Evolutionary conservation across 371 early-diverging fungal genomes (phyloP), one percentile per base, ranked within the genome.

Genomic region (Smittium culicis): DNA sequence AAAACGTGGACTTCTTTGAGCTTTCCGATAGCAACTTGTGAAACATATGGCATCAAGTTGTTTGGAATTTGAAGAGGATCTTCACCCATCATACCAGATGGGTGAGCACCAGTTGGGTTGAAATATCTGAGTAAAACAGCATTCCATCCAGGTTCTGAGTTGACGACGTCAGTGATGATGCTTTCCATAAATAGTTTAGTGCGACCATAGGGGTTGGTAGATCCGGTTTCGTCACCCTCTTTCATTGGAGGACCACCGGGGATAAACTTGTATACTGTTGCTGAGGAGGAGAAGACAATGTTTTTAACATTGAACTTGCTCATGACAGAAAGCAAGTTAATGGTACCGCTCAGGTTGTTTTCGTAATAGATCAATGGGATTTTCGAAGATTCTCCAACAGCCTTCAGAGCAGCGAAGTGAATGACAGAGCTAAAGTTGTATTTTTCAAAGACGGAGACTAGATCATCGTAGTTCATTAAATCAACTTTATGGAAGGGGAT

Each of bases 31-130:
- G 88, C 87, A 2, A 91, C 90, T 75, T 92, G 89, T 54, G 89
- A 77, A 33, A 93, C 74, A 74, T 79, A 89, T 31, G 94, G 94
- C 87, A 93, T 89, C 68, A 93, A 79, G 76, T 93, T 93, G 79
- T 87, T 86, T 33, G 94, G 93, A 31, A 85, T 74, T 70, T 87
- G 88, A 67, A 77, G 79, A 25, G 90, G 90, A 70, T 89, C 86
- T 71, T 94, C 94, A 66, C 94, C 94, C 80, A 94, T 84, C 66
- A 81, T 78, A 35, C 93, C 93, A 32, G 88, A 85, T 31, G 85
- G 82, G 74, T 92, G 93, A 0, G 93, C 93, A 62, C 90, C 88
- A 0, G 88, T 86, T 30, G 94, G 94, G 79, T 93, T 93, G 67
- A 93, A 93, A 82, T 93, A 93, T 57, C 94, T 80, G 57, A 93